Evolutionary conservation across 2,329 filamentous ascomycete species (phyloP), one percentile per base, ranked within the genome.

Genomic region (Bipolaris gigantea): DNA sequence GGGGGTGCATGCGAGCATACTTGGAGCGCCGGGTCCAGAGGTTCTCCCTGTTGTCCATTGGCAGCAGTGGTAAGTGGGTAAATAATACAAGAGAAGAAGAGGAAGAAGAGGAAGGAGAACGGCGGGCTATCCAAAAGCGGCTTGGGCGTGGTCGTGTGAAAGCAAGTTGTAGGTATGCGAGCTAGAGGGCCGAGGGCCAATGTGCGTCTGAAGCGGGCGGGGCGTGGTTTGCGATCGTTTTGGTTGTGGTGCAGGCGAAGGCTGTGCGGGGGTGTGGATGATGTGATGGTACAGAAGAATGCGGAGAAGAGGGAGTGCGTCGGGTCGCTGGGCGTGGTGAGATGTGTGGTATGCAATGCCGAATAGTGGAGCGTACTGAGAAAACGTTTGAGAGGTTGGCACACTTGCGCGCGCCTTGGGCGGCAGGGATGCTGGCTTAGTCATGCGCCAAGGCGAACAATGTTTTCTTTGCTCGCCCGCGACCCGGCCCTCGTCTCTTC

Each of bases 1-100:
- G 61, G 65, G 59, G 57, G 47, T 32, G 38, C 44, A 58, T 36
- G 59, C 50, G 55, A 58, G 63, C 86, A 76, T 82, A 92, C 89
- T 91, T 92, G 78, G 87, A 88, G 78, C 90, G 88, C 77, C 90
- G 88, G 78, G 85, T 88, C 89, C 90, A 93, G 81, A 85, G 75
- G 62, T 76, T 77, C 53, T 75, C 74, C 57, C 67, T 72, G 63
- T 69, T 75, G 63, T 76, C 75, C 74, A 76, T 77, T 73, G 71
- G 63, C 47, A 62, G 54, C 58, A 55, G 30, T 36, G 42, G 42
- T 46, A 57, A 54, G 54, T 40, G 32, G 57, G 49, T 45, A 41
- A 38, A 46, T 42, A 56, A 47, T 43, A 38, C 53, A 32, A 55
- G 23, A 34, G 46, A 39, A 48, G 48, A 54, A 46, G 34, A 38